These are phyloP conservation scores for Xylaria curta DNA, from an alignment of 495 filamentous ascomycete species.

Conservation along the genomic window DNA sequence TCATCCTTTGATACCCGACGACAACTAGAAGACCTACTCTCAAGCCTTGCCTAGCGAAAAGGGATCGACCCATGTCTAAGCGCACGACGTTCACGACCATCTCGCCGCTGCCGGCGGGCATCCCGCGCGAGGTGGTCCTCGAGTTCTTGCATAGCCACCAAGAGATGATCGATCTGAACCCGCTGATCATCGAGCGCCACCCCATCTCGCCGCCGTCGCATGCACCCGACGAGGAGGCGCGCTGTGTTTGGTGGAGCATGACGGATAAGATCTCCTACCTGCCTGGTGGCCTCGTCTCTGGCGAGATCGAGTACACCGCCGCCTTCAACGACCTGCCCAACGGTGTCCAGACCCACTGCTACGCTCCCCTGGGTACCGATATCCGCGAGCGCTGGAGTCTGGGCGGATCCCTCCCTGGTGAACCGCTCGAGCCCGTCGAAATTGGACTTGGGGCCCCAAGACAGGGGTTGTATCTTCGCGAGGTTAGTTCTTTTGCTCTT, in stretches of 20 bases:
- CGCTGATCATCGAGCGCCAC: conserved; percentile 73
- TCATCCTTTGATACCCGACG: not conserved
- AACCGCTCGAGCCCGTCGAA: conserved; percentile 63
- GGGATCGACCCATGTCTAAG: conserved; percentile 54
- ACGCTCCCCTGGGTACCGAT: conserved; percentile 69
- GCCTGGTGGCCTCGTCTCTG: conserved; percentile 66
- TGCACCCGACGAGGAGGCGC: conserved; percentile 68
- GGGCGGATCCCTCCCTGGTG: conserved; percentile 68
- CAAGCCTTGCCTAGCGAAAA: not conserved
- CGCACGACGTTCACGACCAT: conserved; percentile 69
- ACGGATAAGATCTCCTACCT: conserved; percentile 76
- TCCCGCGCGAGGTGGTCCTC: conserved; percentile 70
- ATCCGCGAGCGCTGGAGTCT: conserved; percentile 73
- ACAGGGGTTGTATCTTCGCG: conserved; percentile 73
- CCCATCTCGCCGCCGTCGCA: conserved; percentile 66
- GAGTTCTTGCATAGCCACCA: conserved; percentile 73
- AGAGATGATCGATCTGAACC: conserved; percentile 83
- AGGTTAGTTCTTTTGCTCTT: conserved; percentile 40
- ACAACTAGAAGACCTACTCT: not conserved
- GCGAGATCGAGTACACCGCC: conserved; percentile 74
- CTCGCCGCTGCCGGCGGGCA: conserved; percentile 70
- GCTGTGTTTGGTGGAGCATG: conserved; percentile 74
- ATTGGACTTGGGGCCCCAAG: conserved; percentile 65
- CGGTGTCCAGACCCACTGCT: conserved; percentile 77
- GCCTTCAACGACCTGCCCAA: conserved; percentile 73